Percentiles rank a stretch among this genome's conserved stretches.
These are phyloP conservation scores for Lepidium campestre DNA, from an alignment of 441 rosid species.

Conservation along the genomic window DNA sequence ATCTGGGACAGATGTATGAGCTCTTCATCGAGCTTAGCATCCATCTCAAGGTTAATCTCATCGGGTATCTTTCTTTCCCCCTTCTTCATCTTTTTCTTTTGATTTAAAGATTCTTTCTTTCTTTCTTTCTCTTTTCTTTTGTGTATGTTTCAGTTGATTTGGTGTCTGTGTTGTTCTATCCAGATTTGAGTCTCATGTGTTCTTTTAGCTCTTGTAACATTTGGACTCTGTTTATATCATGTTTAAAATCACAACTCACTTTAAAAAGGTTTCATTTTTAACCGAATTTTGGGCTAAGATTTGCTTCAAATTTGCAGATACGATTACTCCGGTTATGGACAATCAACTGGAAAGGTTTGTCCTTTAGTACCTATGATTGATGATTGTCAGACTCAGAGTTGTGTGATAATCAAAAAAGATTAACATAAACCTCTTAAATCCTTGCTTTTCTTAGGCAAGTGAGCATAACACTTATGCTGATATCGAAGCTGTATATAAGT, in stretches of 20 bases:
- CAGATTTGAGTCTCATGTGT: too few species aligned
- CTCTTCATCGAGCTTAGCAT: conserved; percentile 91
- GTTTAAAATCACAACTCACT: too few species aligned
- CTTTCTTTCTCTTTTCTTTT: too few species aligned
- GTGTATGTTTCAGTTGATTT: not conserved
- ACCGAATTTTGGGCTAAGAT: not conserved
- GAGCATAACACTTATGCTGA: conserved; percentile 95
- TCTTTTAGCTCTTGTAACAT: too few species aligned
- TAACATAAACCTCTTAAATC: not conserved
- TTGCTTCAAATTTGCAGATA: conserved; percentile 17
- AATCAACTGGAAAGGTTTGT: conserved; percentile 32
- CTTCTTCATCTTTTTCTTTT: not conserved
- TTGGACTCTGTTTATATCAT: too few species aligned
- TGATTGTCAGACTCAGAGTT: not conserved
- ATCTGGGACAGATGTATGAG: conserved; percentile 99
- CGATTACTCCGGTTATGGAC: conserved; percentile 34
- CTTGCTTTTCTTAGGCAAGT: conserved; percentile 39
- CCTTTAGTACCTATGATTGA: not conserved
- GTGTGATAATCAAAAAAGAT: not conserved
- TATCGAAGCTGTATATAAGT: conserved; percentile 87
- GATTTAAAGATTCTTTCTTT: too few species aligned
- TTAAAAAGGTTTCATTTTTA: too few species aligned
- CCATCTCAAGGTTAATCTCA: conserved; percentile 84
- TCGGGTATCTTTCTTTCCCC: conserved; percentile 52
- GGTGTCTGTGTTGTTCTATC: not conserved